Conservation (phyloP, 2,329 filamentous ascomycete species). For the Thielaviopsis populi region DNA sequence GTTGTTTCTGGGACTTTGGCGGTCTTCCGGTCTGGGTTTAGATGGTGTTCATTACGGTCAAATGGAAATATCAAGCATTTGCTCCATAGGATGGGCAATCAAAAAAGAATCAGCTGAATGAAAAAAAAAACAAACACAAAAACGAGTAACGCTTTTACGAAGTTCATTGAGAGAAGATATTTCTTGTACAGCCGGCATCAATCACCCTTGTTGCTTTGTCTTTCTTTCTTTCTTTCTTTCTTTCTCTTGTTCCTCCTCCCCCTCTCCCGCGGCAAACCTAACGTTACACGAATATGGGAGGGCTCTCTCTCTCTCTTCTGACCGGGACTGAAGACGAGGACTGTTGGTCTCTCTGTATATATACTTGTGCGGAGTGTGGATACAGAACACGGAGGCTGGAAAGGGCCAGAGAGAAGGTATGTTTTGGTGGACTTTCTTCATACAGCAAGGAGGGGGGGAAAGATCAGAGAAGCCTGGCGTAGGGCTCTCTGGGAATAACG, state of each 20-base stretch:
- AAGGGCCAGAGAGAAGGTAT: not conserved
- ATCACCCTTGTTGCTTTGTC: not conserved
- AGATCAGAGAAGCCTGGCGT: not conserved
- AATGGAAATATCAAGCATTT: slow-evolving; percentile 46
- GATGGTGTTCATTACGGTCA: slow-evolving; percentile 47
- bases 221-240: not conserved
- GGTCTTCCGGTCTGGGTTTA: slow-evolving; percentile 33
- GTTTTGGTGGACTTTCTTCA: not conserved
- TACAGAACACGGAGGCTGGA: too few species aligned
- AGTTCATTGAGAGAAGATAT: not conserved
- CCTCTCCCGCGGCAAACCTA: not conserved
- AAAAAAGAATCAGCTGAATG: slow-evolving; percentile 18
- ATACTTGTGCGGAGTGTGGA: not conserved
- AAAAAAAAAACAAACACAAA: slow-evolving; percentile 16
- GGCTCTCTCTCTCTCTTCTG: not conserved
- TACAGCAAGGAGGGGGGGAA: not conserved
- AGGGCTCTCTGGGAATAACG: not conserved
- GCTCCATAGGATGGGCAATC: slow-evolving; percentile 18
- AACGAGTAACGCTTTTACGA: slow-evolving; percentile 14
- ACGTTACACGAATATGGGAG: not conserved
- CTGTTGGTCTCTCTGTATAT: not conserved
- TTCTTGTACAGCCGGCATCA: not conserved
- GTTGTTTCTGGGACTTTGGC: slow-evolving; percentile 35
- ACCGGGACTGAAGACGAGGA: not conserved
- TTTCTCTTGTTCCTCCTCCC: not conserved